These are phyloP conservation scores for Phytophthora constricta DNA, from an alignment of 352 stramenopile genomes.

Conservation along the genomic window DNA sequence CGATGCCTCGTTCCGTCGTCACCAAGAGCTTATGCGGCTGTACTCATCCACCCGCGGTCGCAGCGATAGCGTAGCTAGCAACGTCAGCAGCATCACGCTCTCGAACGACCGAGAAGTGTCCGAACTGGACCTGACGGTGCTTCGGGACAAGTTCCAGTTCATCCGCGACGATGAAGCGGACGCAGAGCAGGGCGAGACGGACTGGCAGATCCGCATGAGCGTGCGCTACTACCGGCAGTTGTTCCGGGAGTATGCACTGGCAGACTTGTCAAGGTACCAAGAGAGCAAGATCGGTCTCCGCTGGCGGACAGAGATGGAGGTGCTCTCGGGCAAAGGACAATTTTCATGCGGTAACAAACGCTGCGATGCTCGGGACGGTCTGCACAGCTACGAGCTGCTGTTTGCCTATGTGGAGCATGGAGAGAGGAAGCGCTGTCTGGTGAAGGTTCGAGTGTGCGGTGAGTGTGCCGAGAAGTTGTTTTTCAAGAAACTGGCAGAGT, in stretches of 20 bases:
- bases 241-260: slow-evolving; percentile 85
- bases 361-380: slow-evolving; percentile 48
- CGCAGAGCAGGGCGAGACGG: slow-evolving; percentile 41
- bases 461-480: slow-evolving; percentile 76
- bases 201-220: slow-evolving; percentile 85
- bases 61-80: slow-evolving; percentile 22
- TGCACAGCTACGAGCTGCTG: slow-evolving; percentile 83
- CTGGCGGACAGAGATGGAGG: slow-evolving; percentile 82
- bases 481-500: slow-evolving; percentile 56
- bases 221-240: slow-evolving; percentile 86
- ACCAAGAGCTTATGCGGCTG: slow-evolving; percentile 62
- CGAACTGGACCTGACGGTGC: slow-evolving; percentile 45
- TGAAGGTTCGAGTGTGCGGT: slow-evolving; percentile 80
- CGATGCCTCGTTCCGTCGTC: slow-evolving; percentile 31
- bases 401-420: slow-evolving; percentile 80
- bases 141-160: slow-evolving; percentile 75
- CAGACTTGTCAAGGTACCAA: slow-evolving; percentile 67
- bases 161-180: slow-evolving; percentile 78
- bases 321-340: slow-evolving; percentile 80
- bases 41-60: slow-evolving; percentile 32
- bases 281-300: slow-evolving; percentile 77
- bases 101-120: slow-evolving; percentile 9
- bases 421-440: slow-evolving; percentile 69
- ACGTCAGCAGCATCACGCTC: slow-evolving; percentile 13
- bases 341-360: slow-evolving; percentile 79